Evolutionary conservation across 2,329 filamentous ascomycete genomes (phyloP).

Genomic region (Albifimbria verrucaria): DNA sequence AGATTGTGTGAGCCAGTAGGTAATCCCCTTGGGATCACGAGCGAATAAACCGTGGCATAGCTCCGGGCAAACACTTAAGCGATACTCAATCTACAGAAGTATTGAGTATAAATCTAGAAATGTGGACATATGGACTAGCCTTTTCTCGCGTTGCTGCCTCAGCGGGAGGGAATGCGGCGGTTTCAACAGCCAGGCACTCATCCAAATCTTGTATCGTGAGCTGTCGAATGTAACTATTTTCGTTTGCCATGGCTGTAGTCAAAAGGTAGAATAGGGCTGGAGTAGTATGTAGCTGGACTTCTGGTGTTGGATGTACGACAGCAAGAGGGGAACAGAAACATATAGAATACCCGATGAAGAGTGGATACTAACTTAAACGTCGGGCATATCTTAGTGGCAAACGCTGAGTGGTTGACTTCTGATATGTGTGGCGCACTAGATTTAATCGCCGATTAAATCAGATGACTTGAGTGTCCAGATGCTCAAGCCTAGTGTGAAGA

Average conservation of each 20-base stretch:
- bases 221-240: slow-evolving; percentile 16
- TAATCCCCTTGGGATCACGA: slow-evolving; percentile 6
- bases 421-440: no score
- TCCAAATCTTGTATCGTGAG: slow-evolving; percentile 20
- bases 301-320: no score
- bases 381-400: no score
- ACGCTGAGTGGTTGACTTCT: no score
- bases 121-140: slow-evolving; percentile 9
- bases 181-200: slow-evolving; percentile 18
- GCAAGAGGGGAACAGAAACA: no score
- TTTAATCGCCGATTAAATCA: no score
- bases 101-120: not conserved
- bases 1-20: slow-evolving; percentile 23
- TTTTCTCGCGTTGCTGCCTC: slow-evolving; percentile 25
- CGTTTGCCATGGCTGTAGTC: not conserved
- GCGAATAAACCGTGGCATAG: slow-evolving; percentile 23
- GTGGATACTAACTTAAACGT: no score
- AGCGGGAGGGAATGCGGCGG: slow-evolving; percentile 23
- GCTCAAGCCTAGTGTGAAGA: no score
- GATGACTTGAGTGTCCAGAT: no score
- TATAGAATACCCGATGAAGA: no score
- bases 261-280: no score
- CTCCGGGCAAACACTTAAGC: slow-evolving; percentile 21
- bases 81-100: slow-evolving; percentile 23
- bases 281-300: no score